These are phyloP conservation scores for Phaeodactylum tricornutum DNA, from an alignment of 108 stramenopile genomes.

Conservation along the genomic window DNA sequence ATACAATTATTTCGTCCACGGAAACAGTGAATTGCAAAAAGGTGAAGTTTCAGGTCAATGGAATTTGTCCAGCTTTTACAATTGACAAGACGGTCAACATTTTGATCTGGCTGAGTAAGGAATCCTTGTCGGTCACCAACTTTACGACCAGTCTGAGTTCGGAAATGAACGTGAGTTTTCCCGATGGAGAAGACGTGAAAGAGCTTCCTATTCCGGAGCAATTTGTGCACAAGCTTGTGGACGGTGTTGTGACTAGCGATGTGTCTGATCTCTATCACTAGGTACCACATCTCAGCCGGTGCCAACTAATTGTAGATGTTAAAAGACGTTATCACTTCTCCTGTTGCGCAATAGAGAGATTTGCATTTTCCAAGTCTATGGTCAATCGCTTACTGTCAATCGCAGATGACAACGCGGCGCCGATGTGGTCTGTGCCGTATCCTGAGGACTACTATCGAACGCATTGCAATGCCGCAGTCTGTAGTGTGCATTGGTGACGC, in stretches of 20 bases:
- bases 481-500: no score
- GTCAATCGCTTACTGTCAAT: no score
- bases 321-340: no score
- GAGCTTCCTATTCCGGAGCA: conserved; percentile 98
- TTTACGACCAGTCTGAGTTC: conserved; percentile 86
- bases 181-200: conserved; percentile 82
- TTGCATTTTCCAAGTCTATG: no score
- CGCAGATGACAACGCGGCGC: no score
- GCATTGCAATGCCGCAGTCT: no score
- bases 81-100: conserved; percentile 98
- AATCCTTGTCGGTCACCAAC: conserved; percentile 43
- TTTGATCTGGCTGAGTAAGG: conserved; percentile 75
- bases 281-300: not conserved
- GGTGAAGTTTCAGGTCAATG: conserved; percentile 74
- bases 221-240: conserved; percentile 74
- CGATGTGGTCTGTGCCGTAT: no score
- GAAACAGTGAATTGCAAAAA: conserved; percentile 93
- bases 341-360: no score
- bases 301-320: no score
- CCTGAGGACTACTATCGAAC: no score
- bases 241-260: conserved; percentile 52
- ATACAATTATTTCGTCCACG: conserved; percentile 76
- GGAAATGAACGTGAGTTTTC: conserved; percentile 95
- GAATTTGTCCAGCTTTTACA: conserved; percentile 80
- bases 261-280: conserved; percentile 90